Base-by-base conservation (phyloP, 495 filamentous ascomycete genomes). In the Lentithecium fluviatile region DNA sequence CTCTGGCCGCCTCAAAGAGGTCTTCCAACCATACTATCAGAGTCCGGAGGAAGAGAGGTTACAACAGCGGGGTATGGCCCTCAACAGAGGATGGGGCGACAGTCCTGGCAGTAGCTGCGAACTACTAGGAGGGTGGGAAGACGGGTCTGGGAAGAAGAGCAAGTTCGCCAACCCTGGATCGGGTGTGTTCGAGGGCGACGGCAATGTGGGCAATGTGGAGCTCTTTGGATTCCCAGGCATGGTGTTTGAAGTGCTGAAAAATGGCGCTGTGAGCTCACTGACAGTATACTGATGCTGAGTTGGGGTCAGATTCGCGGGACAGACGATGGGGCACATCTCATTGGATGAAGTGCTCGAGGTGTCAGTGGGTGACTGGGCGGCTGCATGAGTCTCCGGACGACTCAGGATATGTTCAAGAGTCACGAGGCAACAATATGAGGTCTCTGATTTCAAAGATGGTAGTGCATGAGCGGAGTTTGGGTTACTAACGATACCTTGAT, bases 241-340 rank as follows among this genome's bases (percentile, higher is more conserved):
- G 68, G 80, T 96, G 19, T 97, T 97, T 75, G 94, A 98, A 75
- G 93, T 98, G 11, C 73, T 97, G 74, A 94, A 89, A 84, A 96
- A 94, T 69, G 90, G 87, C 2, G 85, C 84, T 42, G 90, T 98
- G 32, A 93, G 89, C 71, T 87, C 87, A 32, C 76, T 97, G 65
- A 97, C 91, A n/a, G 83, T 96, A 10, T 96, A 88, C 74, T 94
- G 63, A 84, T 8, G 52, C 3, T 15, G 4, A 32, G 10, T 32
- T 32, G 10, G 29, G 29, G 10, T 10, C 10, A 32, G 29, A 10
- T n/a, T n/a, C n/a, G n/a, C 10, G 29, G 29, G 29, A 4, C 10
- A 3, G 29, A 32, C 29, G 29, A 32, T 32, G 29, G 29, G 3
- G 10, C 10, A 10, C 10, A 10, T 32, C 29, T 32, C 29, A 32